Evolutionary conservation across 169 alveolate species (phyloP).

Genomic region (Babesia ovata): DNA sequence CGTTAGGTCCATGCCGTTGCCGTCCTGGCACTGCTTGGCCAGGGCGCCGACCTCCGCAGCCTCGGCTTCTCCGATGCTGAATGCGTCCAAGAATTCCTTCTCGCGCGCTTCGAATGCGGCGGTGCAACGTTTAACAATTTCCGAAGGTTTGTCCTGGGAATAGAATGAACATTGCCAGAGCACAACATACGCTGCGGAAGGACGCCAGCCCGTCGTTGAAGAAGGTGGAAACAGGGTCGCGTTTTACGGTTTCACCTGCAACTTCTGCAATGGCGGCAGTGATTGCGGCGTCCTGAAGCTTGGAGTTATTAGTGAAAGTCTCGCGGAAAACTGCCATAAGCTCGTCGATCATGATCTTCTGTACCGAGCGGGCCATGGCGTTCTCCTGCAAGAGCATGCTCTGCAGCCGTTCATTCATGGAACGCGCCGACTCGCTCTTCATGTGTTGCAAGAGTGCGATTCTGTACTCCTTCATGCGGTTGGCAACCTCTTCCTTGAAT

Average conservation of each 20-base stretch:
- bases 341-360: constrained; percentile 60
- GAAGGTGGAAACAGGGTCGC: constrained; percentile 61
- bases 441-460: constrained; percentile 46
- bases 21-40: constrained; percentile 49
- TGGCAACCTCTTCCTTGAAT: constrained; percentile 46
- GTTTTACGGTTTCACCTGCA: constrained; percentile 17
- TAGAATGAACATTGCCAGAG: neutral
- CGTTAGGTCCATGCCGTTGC: constrained; percentile 35
- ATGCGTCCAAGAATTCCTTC: constrained; percentile 49
- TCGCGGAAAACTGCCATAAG: constrained; percentile 47
- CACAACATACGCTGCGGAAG: constrained; percentile 45
- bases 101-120: constrained; percentile 43
- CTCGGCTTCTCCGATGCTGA: constrained; percentile 54
- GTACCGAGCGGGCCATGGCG: constrained; percentile 48
- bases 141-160: constrained; percentile 19
- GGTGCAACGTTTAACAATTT: constrained; percentile 56
- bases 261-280: constrained; percentile 46
- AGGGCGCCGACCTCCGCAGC: constrained; percentile 41
- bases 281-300: constrained; percentile 57
- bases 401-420: constrained; percentile 50
- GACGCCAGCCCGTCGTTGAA: constrained; percentile 44
- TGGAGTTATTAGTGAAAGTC: constrained; percentile 25
- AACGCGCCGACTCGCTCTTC: constrained; percentile 52
- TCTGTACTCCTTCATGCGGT: constrained; percentile 57
- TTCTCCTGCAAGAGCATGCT: constrained; percentile 49